These are phyloP conservation scores for Leptographium procerum DNA, from an alignment of 2,329 filamentous ascomycete species.

Conservation along the genomic window DNA sequence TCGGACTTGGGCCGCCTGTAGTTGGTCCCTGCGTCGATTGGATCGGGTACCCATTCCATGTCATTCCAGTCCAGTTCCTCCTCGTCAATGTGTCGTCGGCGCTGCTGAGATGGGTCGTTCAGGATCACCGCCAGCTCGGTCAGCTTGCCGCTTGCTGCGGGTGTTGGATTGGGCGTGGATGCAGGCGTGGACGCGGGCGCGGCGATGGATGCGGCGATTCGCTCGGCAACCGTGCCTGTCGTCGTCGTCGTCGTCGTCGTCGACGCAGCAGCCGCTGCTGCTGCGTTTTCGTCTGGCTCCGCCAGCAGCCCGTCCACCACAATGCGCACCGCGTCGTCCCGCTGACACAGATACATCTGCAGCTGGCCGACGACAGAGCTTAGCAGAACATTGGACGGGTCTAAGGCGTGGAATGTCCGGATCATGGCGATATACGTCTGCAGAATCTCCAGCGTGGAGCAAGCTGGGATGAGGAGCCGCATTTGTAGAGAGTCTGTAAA, in stretches of 20 bases:
- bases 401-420: conserved; percentile 61
- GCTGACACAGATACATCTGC: conserved; percentile 63
- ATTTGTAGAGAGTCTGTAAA: conserved; percentile 56
- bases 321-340: conserved; percentile 64
- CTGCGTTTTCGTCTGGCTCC: conserved; percentile 36
- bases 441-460: conserved; percentile 64
- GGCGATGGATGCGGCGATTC: neutral
- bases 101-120: conserved; percentile 45
- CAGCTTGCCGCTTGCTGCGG: conserved; percentile 34
- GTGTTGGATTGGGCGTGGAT: too few relatives aligned
- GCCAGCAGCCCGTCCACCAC: conserved; percentile 65
- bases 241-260: neutral
- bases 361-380: conserved; percentile 63
- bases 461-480: conserved; percentile 61
- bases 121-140: conserved; percentile 58
- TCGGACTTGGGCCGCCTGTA: conserved; percentile 82
- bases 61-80: conserved; percentile 82
- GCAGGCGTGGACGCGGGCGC: too few relatives aligned
- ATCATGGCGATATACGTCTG: conserved; percentile 73
- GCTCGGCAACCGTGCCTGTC: neutral
- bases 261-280: too few relatives aligned
- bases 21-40: conserved; percentile 83
- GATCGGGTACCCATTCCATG: conserved; percentile 86
- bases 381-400: conserved; percentile 66
- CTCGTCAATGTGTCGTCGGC: conserved; percentile 41